phyloP scores from a whole-genome alignment of 208 protist species.

The Trypanosoma rangeli region DNA sequence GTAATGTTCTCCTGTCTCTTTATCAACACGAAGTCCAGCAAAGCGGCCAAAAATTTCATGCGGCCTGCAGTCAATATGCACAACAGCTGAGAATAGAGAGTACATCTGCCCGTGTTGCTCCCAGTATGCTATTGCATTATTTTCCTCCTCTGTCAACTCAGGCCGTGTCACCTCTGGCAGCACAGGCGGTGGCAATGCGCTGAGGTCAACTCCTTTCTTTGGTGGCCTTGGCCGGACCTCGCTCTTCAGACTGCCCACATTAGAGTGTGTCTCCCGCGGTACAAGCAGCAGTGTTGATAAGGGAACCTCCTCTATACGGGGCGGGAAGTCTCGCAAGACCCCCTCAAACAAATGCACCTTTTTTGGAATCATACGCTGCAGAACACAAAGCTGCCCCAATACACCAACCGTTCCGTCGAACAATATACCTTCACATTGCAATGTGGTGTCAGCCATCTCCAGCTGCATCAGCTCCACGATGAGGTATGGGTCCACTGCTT shows the following conservation, averaged over 20 bases:
- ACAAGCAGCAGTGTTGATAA: conserved; percentile 15
- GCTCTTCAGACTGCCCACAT: conserved; percentile 39
- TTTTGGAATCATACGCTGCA: conserved; percentile 21
- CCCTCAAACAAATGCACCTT: conserved; percentile 23
- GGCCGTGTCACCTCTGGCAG: conserved; percentile 62
- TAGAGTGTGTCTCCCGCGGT: conserved; percentile 22
- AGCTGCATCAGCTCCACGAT: conserved; percentile 50
- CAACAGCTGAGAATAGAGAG: conserved; percentile 43
- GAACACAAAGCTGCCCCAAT: conserved; percentile 26
- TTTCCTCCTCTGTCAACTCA: conserved; percentile 40
- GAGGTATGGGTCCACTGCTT: conserved; percentile 38
- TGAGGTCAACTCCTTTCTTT: conserved; percentile 63
- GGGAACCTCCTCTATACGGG: not conserved
- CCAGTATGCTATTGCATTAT: conserved; percentile 42
- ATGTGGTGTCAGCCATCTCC: conserved; percentile 40
- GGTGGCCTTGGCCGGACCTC: conserved; percentile 43
- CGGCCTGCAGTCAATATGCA: conserved; percentile 68
- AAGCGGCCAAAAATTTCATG: conserved; percentile 77
- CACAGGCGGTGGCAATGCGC: conserved; percentile 62
- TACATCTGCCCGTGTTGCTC: conserved; percentile 33
- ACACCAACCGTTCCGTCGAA: conserved; percentile 61
- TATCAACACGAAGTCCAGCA: conserved; percentile 77
- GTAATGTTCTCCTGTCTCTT: conserved; percentile 74
- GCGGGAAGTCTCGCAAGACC: conserved; percentile 12
- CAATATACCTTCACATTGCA: conserved; percentile 44